phyloP scores from a whole-genome alignment of 768 basidiomycete species.

The Albatrellus ellisii region DNA sequence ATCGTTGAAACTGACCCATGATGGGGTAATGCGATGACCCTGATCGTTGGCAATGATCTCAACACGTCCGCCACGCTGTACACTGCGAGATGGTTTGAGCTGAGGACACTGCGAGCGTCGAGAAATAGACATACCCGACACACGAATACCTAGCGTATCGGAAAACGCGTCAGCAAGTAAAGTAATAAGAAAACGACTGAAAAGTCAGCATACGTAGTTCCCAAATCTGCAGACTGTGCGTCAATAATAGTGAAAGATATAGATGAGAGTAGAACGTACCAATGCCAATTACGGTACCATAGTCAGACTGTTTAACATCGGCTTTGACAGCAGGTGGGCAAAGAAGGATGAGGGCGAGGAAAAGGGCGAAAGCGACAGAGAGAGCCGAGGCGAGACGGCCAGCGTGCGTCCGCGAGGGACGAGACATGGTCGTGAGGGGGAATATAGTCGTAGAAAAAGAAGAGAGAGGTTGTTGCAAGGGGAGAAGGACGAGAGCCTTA shows the following conservation, averaged over 20 bases:
- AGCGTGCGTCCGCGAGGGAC: constrained; percentile 14
- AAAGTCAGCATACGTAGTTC: constrained; percentile 72
- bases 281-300: constrained; percentile 90
- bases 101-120: constrained; percentile 24
- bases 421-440: constrained; percentile 9
- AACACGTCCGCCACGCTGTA: constrained; percentile 33
- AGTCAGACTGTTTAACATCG: constrained; percentile 53
- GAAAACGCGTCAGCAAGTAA: constrained; percentile 16
- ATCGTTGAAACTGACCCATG: constrained; percentile 48
- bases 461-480: too few relatives aligned
- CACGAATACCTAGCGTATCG: constrained; percentile 66
- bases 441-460: not conserved
- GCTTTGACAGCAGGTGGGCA: constrained; percentile 52
- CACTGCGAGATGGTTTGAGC: constrained; percentile 12
- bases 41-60: constrained; percentile 46
- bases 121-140: constrained; percentile 55
- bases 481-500: too few relatives aligned
- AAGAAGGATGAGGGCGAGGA: constrained; percentile 62
- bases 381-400: constrained; percentile 14
- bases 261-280: constrained; percentile 30
- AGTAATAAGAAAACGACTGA: not conserved
- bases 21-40: constrained; percentile 51
- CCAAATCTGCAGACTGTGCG: constrained; percentile 48
- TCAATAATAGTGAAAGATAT: not conserved
- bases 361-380: constrained; percentile 22